Base-by-base conservation (phyloP, 2,329 filamentous ascomycete species). In the Colletotrichum cordylinicola region DNA sequence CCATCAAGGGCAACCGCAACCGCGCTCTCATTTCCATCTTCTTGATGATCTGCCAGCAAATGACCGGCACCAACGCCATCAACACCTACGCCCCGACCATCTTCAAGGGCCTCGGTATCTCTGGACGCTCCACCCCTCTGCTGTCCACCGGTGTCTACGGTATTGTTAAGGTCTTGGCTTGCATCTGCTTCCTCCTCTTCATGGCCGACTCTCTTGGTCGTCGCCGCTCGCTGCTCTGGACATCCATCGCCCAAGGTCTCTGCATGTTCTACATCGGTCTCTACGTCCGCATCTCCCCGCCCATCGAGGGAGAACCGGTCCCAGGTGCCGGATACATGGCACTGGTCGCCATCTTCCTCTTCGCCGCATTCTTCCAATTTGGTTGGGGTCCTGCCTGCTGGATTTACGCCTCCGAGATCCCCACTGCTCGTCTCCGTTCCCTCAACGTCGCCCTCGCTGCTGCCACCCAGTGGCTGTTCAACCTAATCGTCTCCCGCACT, bases 391-490 rank as follows among this genome's bases (percentile, higher is more conserved):
- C 91, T 0, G 90, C 91, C n/a, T 93, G 91, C 85, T 94, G 92
- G 92, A 84, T 84, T 60, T 81, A 81, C 71, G 80, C 81, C 21
- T 80, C 78, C 13, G 93, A 94, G 81, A 94, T 94, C 77, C 92
- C 92, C 0, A 90, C 91, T 7, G 91, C 91, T 2, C 86, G 93
- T 33, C 86, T 94, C 8, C 85, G 93, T 62, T 90, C 89, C 16
- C 84, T 93, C 78, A 94, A 93, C 79, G 92, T 94, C 2, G 87
- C 91, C 2, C 86, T 93, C 64, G 92, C 91, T 0, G 92, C 92
- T 5, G 91, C 91, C 1, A 93, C 91, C 1, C 92, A 94, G 79
- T 93, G 92, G 92, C 81, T 94, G 7, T 94, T 94, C 83, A 94
- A 94, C 80, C 92, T 94, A 74, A 91, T 93, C 6, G 91, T 94